These are phyloP conservation scores for Wickerhamomyces xylosicus DNA, from an alignment of 805 yeast genomes.

Conservation along the genomic window DNA sequence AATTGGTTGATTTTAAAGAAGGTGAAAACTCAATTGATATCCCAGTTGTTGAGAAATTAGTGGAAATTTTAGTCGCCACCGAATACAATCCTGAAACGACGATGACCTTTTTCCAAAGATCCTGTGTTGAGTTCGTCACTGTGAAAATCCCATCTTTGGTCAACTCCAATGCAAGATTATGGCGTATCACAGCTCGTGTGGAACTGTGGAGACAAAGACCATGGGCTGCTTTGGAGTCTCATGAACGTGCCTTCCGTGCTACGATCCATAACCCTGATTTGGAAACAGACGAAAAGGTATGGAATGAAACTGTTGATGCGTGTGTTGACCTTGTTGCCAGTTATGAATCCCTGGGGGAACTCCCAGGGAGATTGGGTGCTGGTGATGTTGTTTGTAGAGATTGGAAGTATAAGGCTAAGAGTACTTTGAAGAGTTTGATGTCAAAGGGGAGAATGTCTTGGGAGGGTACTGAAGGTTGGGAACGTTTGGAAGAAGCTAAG, in stretches of 20 bases:
- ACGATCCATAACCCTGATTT: slow-evolving; percentile 54
- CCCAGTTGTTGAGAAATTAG: slow-evolving; percentile 65
- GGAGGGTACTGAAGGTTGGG: slow-evolving; percentile 79
- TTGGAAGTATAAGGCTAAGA: slow-evolving; percentile 79
- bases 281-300: slow-evolving; percentile 45
- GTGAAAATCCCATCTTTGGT: slow-evolving; percentile 57
- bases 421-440: slow-evolving; percentile 62
- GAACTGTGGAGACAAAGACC: slow-evolving; percentile 82
- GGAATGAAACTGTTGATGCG: slow-evolving; percentile 74
- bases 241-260: slow-evolving; percentile 81
- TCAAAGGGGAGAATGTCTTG: slow-evolving; percentile 71
- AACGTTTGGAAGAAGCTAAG: slow-evolving; percentile 36
- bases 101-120: slow-evolving; percentile 51
- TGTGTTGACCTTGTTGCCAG: slow-evolving; percentile 77
- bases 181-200: slow-evolving; percentile 80
- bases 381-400: slow-evolving; percentile 84
- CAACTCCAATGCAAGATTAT: slow-evolving; percentile 48
- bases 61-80: slow-evolving; percentile 46
- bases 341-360: slow-evolving; percentile 78
- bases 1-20: slow-evolving; percentile 46
- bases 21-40: slow-evolving; percentile 65
- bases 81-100: slow-evolving; percentile 28
- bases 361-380: slow-evolving; percentile 68
- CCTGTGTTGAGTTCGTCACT: slow-evolving; percentile 66
- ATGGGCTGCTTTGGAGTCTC: slow-evolving; percentile 78